Base-by-base conservation (phyloP, 495 filamentous ascomycete genomes). In the Xylaria sp. region DNA sequence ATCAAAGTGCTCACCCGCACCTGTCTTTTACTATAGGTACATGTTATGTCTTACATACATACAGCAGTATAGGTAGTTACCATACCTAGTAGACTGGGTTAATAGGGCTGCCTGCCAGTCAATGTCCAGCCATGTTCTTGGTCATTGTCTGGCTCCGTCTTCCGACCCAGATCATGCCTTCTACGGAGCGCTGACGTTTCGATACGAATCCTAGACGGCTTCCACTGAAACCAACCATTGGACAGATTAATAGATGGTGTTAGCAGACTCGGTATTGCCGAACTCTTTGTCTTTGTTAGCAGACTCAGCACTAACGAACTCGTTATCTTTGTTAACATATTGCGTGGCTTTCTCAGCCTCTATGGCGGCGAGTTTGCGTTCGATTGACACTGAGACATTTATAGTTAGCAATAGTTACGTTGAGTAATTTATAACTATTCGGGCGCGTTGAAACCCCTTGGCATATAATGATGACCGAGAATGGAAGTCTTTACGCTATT, bases 11-110 rank as follows among this genome's bases (percentile, higher is more conserved):
- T 43, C 12, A 11, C 33, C 37, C 44, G 14, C n/a, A 43, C 24
- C 24, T 33, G 35, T 44, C 24, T 52, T 61, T 63, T 48, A 57
- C 40, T 48, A 50, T 48, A 29, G 50, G 48, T 59, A 71, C 69
- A 71, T 43, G 40, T 48, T 58, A 21, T 65, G 35, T 59, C 29
- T 57, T 65, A 58, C 17, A 70, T 65, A 70, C 61, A 65, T 65
- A 71, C 61, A 66, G 37, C n/a, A 41, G 61, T 66, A 59, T 48
- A 65, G 29, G 7, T 71, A 71, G n/a, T n/a, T n/a, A n/a, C n/a
- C 50, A 65, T 21, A 24, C n/a, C n/a, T n/a, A 40, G 26, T 35
- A 55, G n/a, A 19, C 21, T 17, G 33, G n/a, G n/a, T n/a, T n/a
- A 29, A 53, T 31, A 62, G 26, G 65, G 7, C 29, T 48, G 57